phyloP scores from a whole-genome alignment of 2,329 filamentous ascomycete species.

The Diaporthe caulivora region DNA sequence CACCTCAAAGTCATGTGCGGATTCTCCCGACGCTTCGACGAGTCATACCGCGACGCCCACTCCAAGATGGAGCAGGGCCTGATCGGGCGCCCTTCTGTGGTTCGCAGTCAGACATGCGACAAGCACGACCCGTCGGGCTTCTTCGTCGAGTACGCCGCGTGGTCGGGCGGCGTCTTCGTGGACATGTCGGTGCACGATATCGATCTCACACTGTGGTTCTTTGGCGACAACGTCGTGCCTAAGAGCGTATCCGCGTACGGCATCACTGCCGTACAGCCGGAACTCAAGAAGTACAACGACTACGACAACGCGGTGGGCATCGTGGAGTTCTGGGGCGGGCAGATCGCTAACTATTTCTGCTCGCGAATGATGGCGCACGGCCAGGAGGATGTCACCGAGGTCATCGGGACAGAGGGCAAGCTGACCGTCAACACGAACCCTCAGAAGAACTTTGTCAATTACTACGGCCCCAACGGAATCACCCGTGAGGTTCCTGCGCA shows the following conservation, averaged over 20 bases:
- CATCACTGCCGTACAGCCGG: constrained; percentile 70
- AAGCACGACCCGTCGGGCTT: constrained; percentile 74
- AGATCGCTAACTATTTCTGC: constrained; percentile 74
- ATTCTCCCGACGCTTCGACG: constrained; percentile 76
- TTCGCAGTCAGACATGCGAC: constrained; percentile 77
- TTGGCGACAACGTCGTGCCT: constrained; percentile 62
- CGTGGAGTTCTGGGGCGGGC: constrained; percentile 74
- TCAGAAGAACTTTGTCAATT: constrained; percentile 36
- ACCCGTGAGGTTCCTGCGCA: constrained; percentile 29
- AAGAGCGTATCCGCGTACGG: constrained; percentile 69
- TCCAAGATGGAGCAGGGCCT: constrained; percentile 63
- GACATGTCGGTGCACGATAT: constrained; percentile 80
- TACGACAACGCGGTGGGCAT: constrained; percentile 74
- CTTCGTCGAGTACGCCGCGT: constrained; percentile 76
- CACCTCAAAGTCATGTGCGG: constrained; percentile 76
- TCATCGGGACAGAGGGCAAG: constrained; percentile 76
- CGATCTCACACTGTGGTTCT: constrained; percentile 74
- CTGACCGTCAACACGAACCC: constrained; percentile 72
- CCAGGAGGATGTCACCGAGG: constrained; percentile 75
- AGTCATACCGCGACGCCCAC: constrained; percentile 72
- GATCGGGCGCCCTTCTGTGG: constrained; percentile 71
- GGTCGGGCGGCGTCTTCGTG: constrained; percentile 77
- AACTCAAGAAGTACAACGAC: constrained; percentile 68
- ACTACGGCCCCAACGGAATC: constrained; percentile 16
- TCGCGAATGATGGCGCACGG: constrained; percentile 77